Evolutionary conservation across 169 alveolate genomes (phyloP).

Genomic region (Plasmodium adleri): DNA sequence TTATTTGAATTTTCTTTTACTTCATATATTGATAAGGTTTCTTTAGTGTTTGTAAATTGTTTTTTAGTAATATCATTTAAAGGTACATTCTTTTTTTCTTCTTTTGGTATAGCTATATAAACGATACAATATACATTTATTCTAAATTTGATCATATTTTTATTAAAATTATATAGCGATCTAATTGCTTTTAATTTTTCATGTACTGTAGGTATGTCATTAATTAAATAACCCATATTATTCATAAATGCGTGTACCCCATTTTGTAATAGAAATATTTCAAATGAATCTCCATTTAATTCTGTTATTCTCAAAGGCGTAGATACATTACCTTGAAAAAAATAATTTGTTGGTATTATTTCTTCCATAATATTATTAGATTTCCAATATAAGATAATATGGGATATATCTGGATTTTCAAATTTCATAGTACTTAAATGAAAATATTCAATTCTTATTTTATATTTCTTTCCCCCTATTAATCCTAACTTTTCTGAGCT

Average conservation of each 20-base stretch:
- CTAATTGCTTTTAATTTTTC: conserved; percentile 81
- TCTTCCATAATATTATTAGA: conserved; percentile 84
- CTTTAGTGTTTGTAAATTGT: conserved; percentile 27
- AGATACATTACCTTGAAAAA: conserved; percentile 87
- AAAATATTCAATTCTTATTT: conserved; percentile 86
- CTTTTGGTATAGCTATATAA: conserved; percentile 82
- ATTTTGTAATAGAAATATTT: conserved; percentile 86
- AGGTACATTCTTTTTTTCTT: conserved; percentile 76
- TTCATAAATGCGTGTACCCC: conserved; percentile 90
- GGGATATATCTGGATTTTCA: conserved; percentile 80
- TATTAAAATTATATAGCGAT: conserved; percentile 43
- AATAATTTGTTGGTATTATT: conserved; percentile 85
- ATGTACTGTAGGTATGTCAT: conserved; percentile 90
- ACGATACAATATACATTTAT: conserved; percentile 79
- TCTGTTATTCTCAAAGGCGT: conserved; percentile 87
- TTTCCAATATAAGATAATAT: conserved; percentile 86
- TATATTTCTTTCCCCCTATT: conserved; percentile 88
- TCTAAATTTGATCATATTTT: conserved; percentile 72
- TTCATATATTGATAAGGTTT: conserved; percentile 68
- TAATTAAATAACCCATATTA: conserved; percentile 80
- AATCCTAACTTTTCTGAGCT: conserved; percentile 83
- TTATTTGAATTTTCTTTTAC: conserved; percentile 53
- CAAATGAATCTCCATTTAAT: conserved; percentile 88
- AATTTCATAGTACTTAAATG: conserved; percentile 87
- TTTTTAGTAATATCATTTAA: conserved; percentile 39